A percentile compares a stretch with the other conserved stretches of the same genome.
phyloP scores from a whole-genome alignment of 73 alveolate genomes.

The Blepharisma stoltei region DNA sequence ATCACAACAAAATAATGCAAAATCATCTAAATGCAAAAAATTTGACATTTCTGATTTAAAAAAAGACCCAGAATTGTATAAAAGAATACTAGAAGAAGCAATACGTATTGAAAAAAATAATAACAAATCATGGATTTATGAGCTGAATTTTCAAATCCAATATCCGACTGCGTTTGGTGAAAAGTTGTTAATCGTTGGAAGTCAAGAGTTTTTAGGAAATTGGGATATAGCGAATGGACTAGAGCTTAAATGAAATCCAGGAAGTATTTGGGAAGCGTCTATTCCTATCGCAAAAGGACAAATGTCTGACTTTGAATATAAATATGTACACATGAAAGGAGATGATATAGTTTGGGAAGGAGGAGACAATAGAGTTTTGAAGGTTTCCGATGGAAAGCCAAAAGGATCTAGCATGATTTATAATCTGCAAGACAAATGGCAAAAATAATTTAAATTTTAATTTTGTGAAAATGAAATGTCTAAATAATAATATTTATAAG shows the following conservation, averaged over 20 bases:
- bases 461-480: too few relatives aligned
- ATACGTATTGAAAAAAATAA: neutral
- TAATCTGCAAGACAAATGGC: too few relatives aligned
- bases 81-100: neutral
- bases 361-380: neutral
- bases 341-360: neutral
- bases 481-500: too few relatives aligned
- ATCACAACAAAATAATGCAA: too few relatives aligned
- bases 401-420: too few relatives aligned
- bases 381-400: too few relatives aligned
- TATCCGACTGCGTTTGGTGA: neutral
- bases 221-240: conserved; percentile 5
- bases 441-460: too few relatives aligned
- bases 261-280: neutral
- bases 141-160: neutral
- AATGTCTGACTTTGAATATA: neutral
- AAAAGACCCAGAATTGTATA: neutral
- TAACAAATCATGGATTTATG: neutral
- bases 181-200: neutral
- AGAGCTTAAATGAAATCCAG: neutral
- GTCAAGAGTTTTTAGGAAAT: neutral
- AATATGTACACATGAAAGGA: neutral
- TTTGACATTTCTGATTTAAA: neutral
- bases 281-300: neutral
- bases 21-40: too few relatives aligned